phyloP scores from a whole-genome alignment of 495 filamentous ascomycete genomes.

The Aspergillus campestris region DNA sequence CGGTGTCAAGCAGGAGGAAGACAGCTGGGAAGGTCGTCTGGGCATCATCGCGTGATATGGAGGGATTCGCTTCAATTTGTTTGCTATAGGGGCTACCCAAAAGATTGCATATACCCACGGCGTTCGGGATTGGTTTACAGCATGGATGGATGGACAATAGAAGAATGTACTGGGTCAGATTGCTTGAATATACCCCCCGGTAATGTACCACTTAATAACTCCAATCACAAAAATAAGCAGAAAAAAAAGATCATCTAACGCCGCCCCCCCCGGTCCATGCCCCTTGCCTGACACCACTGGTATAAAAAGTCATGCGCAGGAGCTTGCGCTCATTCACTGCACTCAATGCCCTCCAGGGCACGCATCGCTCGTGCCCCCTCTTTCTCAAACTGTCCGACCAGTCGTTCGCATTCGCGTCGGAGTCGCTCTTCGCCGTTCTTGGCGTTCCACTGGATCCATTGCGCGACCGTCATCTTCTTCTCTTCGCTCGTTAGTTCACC shows the following conservation, averaged over 20 bases:
- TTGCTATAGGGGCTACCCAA: background rate
- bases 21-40: slow-evolving; percentile 40
- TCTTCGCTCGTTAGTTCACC: slow-evolving; percentile 65
- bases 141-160: background rate
- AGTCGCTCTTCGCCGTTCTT: slow-evolving; percentile 68
- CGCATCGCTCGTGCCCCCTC: slow-evolving; percentile 72
- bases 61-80: background rate
- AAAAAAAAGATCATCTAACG: slow-evolving; percentile 17
- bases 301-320: slow-evolving; percentile 5
- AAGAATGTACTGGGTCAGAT: background rate
- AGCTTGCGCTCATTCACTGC: slow-evolving; percentile 31
- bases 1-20: slow-evolving; percentile 37
- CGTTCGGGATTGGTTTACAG: slow-evolving; percentile 18
- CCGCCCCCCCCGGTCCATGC: slow-evolving; percentile 10
- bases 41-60: slow-evolving; percentile 36
- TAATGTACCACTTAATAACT: slow-evolving; percentile 4
- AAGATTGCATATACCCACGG: slow-evolving; percentile 29
- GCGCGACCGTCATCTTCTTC: slow-evolving; percentile 82
- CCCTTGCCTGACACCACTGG: slow-evolving; percentile 8
- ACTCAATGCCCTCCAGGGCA: slow-evolving; percentile 65
- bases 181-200: background rate
- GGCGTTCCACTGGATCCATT: slow-evolving; percentile 84
- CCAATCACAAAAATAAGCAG: background rate
- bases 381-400: slow-evolving; percentile 72
- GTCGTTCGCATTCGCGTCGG: slow-evolving; percentile 67